Evolutionary conservation across 2,329 filamentous ascomycete genomes (phyloP).

Genomic region (Lachnellula arida): DNA sequence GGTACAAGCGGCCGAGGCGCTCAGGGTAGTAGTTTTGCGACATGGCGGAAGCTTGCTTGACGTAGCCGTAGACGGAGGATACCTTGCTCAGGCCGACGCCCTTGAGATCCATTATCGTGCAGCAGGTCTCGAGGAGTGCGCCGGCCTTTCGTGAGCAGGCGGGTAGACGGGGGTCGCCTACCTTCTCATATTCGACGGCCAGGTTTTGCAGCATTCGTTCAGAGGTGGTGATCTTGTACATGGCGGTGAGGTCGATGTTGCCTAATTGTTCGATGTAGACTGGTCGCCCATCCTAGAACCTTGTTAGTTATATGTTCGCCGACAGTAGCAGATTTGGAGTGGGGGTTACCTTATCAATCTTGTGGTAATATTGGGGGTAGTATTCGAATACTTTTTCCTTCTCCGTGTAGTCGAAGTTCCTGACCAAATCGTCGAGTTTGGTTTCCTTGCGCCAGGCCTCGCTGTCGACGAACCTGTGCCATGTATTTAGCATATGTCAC

Average conservation of each 20-base stretch:
- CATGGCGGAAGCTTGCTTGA: slow-evolving; percentile 78
- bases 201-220: slow-evolving; percentile 97
- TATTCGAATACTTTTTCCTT: slow-evolving; percentile 79
- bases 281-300: slow-evolving; percentile 77
- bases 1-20: slow-evolving; percentile 88
- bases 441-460: slow-evolving; percentile 91
- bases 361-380: slow-evolving; percentile 99
- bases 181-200: slow-evolving; percentile 95
- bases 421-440: slow-evolving; percentile 75
- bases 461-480: slow-evolving; percentile 74
- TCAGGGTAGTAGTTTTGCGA: slow-evolving; percentile 99
- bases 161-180: slow-evolving; percentile 86
- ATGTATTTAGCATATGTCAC: slow-evolving; percentile 15
- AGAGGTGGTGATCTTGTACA: slow-evolving; percentile 88
- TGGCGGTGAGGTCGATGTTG: slow-evolving; percentile 81
- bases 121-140: slow-evolving; percentile 91
- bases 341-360: slow-evolving; percentile 69
- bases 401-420: slow-evolving; percentile 82
- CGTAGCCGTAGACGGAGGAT: slow-evolving; percentile 80
- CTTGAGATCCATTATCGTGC: slow-evolving; percentile 97
- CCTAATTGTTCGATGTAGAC: slow-evolving; percentile 97
- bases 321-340: neutral
- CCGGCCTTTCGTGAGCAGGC: slow-evolving; percentile 91
- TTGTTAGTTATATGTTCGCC: slow-evolving; percentile 11
- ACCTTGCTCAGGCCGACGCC: slow-evolving; percentile 82